These are phyloP conservation scores for Malbranchea cinnamomea DNA, from an alignment of 2,329 filamentous ascomycete species.

Conservation along the genomic window DNA sequence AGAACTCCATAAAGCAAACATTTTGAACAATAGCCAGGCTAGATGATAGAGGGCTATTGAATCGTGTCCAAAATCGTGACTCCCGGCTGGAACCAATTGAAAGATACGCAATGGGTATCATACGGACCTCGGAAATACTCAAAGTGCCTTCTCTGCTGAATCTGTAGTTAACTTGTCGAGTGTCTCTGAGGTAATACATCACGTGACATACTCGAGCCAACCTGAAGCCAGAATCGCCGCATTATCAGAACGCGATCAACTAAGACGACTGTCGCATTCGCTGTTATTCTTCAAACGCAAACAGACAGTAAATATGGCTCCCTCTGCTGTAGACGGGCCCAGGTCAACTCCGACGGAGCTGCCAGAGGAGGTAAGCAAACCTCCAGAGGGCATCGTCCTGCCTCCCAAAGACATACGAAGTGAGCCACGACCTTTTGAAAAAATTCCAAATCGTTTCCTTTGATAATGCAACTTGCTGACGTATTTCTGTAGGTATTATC, in stretches of 20 bases:
- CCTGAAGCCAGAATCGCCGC: conserved; percentile 19
- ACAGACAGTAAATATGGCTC: conserved; percentile 28
- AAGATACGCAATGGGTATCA: too few relatives aligned
- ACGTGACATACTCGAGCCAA: conserved; percentile 14
- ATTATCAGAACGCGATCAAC: neutral
- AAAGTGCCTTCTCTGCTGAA: too few relatives aligned
- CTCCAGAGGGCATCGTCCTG: conserved; percentile 69
- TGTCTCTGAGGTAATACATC: conserved; percentile 18
- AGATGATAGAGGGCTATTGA: too few relatives aligned
- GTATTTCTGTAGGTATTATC: conserved; percentile 44
- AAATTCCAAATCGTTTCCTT: too few relatives aligned
- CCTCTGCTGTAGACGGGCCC: conserved; percentile 24
- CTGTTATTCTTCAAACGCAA: too few relatives aligned
- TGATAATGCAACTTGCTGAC: conserved; percentile 15
- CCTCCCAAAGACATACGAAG: conserved; percentile 72
- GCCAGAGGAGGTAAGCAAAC: conserved; percentile 51
- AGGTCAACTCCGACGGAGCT: conserved; percentile 19
- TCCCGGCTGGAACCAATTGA: too few relatives aligned
- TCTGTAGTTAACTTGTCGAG: too few relatives aligned
- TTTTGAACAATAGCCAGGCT: too few relatives aligned
- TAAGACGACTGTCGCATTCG: neutral
- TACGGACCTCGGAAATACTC: too few relatives aligned
- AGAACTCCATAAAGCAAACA: too few relatives aligned
- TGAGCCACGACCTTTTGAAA: conserved; percentile 18
- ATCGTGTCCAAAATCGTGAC: too few relatives aligned